phyloP scores from a whole-genome alignment of 2,329 filamentous ascomycete species.

The Coniochaeta sp. region DNA sequence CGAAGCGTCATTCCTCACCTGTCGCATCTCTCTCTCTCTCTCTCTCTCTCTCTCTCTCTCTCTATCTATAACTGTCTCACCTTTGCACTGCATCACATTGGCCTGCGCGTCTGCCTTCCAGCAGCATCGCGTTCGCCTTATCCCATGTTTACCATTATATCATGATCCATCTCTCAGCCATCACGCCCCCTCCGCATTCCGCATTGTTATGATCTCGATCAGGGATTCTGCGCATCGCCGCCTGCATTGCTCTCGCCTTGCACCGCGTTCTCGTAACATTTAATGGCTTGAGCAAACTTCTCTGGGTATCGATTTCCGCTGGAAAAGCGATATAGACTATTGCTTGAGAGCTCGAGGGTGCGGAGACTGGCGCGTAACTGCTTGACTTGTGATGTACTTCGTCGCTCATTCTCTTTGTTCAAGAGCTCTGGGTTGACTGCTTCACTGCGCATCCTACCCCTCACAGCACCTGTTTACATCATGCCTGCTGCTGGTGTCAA shows the following conservation, averaged over 20 bases:
- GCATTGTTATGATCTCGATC: neutral
- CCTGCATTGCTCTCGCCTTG: neutral
- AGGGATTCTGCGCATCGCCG: neutral
- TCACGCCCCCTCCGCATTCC: neutral
- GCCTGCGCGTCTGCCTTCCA: neutral
- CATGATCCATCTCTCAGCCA: neutral
- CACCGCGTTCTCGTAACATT: neutral
- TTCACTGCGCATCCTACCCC: neutral
- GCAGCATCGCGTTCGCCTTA: neutral
- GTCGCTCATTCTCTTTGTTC: neutral
- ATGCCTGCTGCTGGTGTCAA: neutral
- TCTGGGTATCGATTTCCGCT: neutral
- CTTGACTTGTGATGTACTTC: neutral
- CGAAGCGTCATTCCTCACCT: neutral
- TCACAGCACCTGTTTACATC: neutral
- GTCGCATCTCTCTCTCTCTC: neutral
- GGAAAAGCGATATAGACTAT: neutral
- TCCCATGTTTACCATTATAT: neutral
- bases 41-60: too few species aligned
- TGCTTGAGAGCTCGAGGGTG: neutral
- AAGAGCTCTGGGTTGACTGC: neutral
- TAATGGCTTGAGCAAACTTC: neutral
- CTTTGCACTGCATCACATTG: neutral
- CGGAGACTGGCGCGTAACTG: neutral
- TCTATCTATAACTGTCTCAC: too few species aligned